Evolutionary conservation across 345 rosid genomes (phyloP).

Genomic region (Cardamine occulta): DNA sequence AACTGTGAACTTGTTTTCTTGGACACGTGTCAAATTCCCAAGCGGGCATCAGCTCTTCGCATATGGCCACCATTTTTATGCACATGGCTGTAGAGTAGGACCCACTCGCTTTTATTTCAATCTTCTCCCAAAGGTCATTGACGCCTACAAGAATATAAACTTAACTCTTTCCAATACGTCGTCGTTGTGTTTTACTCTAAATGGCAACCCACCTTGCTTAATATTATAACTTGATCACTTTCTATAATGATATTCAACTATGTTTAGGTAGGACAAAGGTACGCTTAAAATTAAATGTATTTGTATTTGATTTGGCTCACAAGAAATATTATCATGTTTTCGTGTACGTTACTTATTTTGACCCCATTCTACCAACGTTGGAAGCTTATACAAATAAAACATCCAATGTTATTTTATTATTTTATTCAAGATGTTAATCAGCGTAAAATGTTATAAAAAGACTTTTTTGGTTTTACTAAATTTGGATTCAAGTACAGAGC

Average conservation of each 20-base stretch:
- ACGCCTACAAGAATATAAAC: not conserved
- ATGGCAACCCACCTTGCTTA: not conserved
- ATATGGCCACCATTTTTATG: constrained; percentile 29
- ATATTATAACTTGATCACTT: not conserved
- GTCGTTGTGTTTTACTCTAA: not conserved
- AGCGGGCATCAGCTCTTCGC: constrained; percentile 2
- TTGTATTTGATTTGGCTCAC: not conserved
- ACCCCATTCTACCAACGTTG: constrained; percentile 16
- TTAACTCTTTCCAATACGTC: not conserved
- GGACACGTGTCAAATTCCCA: constrained; percentile 12
- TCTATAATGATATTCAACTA: not conserved
- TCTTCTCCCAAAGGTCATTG: not conserved
- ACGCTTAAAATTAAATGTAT: not conserved
- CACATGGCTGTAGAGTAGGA: constrained; percentile 24
- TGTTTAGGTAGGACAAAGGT: not conserved
- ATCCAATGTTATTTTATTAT: not conserved
- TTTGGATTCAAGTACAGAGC: not conserved
- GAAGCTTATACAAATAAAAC: not conserved
- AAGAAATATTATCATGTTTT: constrained; percentile 8
- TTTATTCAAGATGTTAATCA: not conserved
- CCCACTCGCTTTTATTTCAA: not conserved
- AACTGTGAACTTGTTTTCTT: constrained; percentile 10
- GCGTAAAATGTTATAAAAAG: not conserved
- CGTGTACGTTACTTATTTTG: constrained; percentile 33
- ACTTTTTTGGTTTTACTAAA: not conserved